Evolutionary conservation across 805 yeast genomes (phyloP).

Genomic region (Wickerhamomyces ciferrii): DNA sequence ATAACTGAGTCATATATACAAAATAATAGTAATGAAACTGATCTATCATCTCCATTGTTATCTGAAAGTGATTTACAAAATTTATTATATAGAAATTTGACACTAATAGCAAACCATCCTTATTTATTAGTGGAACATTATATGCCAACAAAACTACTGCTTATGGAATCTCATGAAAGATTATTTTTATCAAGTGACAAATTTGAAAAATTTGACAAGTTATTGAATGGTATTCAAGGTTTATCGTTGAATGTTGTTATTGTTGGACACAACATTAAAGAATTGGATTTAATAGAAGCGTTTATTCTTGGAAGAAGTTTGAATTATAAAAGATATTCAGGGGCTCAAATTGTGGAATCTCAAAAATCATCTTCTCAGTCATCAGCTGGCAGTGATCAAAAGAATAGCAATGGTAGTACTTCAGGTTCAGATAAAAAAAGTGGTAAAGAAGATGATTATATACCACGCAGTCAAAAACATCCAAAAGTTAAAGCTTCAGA

Average conservation of each 20-base stretch:
- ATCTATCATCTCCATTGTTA: conserved; percentile 1
- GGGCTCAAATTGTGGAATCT: conserved; percentile 48
- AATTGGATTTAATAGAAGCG: conserved; percentile 75
- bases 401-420: conserved; percentile 12
- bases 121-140: conserved; percentile 71
- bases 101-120: conserved; percentile 58
- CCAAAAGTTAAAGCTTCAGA: conserved; percentile 4
- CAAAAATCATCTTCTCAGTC: conserved; percentile 7
- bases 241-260: conserved; percentile 32
- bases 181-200: conserved; percentile 54
- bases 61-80: conserved; percentile 29
- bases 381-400: conserved; percentile 1
- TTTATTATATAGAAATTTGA: conserved; percentile 39
- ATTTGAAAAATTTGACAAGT: conserved; percentile 45
- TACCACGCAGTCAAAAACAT: conserved; percentile 11
- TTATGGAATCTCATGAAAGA: conserved; percentile 59
- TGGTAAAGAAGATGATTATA: conserved; percentile 13
- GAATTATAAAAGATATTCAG: conserved; percentile 62
- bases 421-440: conserved; percentile 23
- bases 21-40: conserved; percentile 1
- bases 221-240: conserved; percentile 23
- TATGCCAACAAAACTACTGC: conserved; percentile 62
- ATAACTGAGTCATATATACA: background rate
- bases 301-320: conserved; percentile 67
- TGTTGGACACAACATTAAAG: conserved; percentile 59